These are phyloP conservation scores for Cydonia oblonga DNA, from an alignment of 331 rosid genomes.

Conservation along the genomic window DNA sequence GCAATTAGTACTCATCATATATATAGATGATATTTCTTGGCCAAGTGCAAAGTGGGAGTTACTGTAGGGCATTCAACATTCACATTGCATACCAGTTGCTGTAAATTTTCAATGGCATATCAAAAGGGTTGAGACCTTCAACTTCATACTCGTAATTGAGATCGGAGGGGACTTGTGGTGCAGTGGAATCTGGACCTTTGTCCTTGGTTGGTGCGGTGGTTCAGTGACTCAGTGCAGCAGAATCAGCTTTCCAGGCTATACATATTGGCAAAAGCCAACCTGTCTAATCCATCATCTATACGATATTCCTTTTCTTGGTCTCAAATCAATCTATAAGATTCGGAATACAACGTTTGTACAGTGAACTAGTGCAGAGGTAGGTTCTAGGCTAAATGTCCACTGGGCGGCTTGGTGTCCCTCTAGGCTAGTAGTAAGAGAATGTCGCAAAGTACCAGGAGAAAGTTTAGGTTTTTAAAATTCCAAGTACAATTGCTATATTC, in stretches of 20 bases:
- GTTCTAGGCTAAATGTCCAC: no score
- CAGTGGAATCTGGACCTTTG: not conserved
- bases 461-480: not conserved
- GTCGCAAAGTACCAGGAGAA: not conserved
- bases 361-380: no score
- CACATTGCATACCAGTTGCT: not conserved
- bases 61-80: constrained; percentile 1
- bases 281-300: constrained; percentile 1
- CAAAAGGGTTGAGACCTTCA: not conserved
- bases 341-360: no score
- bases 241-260: constrained; percentile 9
- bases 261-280: not conserved
- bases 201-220: not conserved
- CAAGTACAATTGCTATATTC: not conserved
- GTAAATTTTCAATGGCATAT: not conserved
- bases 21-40: no score
- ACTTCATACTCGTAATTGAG: constrained; percentile 3
- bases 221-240: not conserved
- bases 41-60: not conserved
- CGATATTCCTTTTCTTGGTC: no score
- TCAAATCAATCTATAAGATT: no score
- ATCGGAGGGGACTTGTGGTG: not conserved
- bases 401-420: no score
- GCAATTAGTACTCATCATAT: no score
- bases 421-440: not conserved